These are phyloP conservation scores for Draba incana DNA, from an alignment of 345 rosid species.

Conservation along the genomic window DNA sequence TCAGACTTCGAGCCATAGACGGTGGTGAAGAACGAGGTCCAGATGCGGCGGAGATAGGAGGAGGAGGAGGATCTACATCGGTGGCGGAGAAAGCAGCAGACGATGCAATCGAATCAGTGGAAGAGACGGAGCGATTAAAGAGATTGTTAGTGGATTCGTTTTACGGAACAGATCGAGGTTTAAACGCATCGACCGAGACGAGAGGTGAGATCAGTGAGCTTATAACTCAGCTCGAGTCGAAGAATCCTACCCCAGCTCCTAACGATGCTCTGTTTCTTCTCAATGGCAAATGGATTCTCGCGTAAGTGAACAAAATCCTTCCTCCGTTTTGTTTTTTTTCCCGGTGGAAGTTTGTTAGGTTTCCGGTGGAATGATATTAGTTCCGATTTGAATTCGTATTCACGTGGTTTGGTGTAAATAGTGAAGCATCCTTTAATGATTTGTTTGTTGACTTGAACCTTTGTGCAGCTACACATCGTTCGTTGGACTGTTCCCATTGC, in stretches of 20 bases:
- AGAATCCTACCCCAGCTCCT: conserved; percentile 85
- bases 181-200: conserved; percentile 76
- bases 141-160: conserved; percentile 59
- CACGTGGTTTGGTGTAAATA: too few species aligned
- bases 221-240: conserved; percentile 81
- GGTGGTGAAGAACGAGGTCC: conserved; percentile 47
- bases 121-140: conserved; percentile 66
- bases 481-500: conserved; percentile 72
- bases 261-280: conserved; percentile 79
- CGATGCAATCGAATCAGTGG: conserved; percentile 46
- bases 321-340: too few species aligned
- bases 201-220: conserved; percentile 90
- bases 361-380: too few species aligned
- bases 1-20: conserved; percentile 39
- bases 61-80: conserved; percentile 25
- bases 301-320: conserved; percentile 50
- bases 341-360: too few species aligned
- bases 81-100: conserved; percentile 47
- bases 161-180: conserved; percentile 80
- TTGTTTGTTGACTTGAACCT: not conserved
- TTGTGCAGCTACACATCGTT: conserved; percentile 79
- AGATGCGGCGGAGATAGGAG: conserved; percentile 30
- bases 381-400: too few species aligned
- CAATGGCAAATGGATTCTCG: conserved; percentile 94
- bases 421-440: too few species aligned